Evolutionary conservation across 2,329 filamentous ascomycete genomes (phyloP).

Genomic region (Simplicillium aogashimaense): DNA sequence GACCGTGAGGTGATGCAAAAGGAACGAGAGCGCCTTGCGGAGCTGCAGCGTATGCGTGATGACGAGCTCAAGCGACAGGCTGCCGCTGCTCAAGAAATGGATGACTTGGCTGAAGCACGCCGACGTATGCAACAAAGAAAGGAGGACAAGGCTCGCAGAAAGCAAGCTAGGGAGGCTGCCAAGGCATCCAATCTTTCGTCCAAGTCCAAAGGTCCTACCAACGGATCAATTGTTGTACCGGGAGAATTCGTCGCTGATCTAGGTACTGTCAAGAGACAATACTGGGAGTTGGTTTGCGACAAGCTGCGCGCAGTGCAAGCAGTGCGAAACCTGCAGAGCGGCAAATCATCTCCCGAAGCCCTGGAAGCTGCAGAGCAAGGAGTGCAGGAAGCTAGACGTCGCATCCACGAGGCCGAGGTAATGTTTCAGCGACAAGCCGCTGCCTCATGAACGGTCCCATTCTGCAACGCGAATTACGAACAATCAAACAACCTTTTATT

Average conservation of each 20-base stretch:
- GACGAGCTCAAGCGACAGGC: conserved; percentile 24
- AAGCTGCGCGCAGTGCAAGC: conserved; percentile 29
- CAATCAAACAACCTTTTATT: conserved; percentile 4
- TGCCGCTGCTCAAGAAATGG: conserved; percentile 26
- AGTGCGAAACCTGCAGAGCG: conserved; percentile 19
- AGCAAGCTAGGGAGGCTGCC: conserved; percentile 24
- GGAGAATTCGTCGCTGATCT: conserved; percentile 22
- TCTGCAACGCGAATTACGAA: neutral
- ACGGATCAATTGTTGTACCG: conserved; percentile 23
- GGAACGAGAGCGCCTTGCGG: conserved; percentile 25
- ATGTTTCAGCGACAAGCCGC: conserved; percentile 20
- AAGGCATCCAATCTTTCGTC: conserved; percentile 14
- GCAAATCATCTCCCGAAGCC: conserved; percentile 14
- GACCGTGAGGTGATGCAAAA: conserved; percentile 23
- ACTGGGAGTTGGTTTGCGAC: conserved; percentile 30
- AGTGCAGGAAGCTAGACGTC: conserved; percentile 18
- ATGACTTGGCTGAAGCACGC: conserved; percentile 25
- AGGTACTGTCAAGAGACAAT: conserved; percentile 19
- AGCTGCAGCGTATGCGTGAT: conserved; percentile 25
- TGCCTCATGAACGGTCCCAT: conserved; percentile 6
- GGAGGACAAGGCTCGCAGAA: conserved; percentile 27
- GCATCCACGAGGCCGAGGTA: conserved; percentile 26
- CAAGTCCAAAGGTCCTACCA: conserved; percentile 16
- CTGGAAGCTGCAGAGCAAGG: conserved; percentile 17
- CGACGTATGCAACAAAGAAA: conserved; percentile 27